These are phyloP conservation scores for Tulasnella sp. DNA, from an alignment of 768 basidiomycete species.

Conservation along the genomic window DNA sequence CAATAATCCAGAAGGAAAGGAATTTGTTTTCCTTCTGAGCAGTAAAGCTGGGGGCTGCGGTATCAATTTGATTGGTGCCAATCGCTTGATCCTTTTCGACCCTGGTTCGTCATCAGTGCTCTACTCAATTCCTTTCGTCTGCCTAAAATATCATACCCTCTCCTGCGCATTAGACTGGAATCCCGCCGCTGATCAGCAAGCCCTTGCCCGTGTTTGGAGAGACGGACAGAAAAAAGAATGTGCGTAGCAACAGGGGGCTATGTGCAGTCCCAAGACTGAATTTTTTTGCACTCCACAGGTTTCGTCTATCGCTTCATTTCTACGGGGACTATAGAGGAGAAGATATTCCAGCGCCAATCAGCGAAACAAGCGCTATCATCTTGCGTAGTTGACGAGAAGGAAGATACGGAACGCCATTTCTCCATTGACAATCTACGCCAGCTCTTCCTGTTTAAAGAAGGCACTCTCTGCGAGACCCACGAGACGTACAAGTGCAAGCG, in stretches of 20 bases:
- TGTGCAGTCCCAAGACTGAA: not conserved
- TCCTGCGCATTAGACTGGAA: slow-evolving; percentile 70
- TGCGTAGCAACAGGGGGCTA: slow-evolving; percentile 30
- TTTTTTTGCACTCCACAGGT: slow-evolving; percentile 37
- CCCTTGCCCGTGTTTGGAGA: slow-evolving; percentile 96
- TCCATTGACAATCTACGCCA: slow-evolving; percentile 79
- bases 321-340: slow-evolving; percentile 96
- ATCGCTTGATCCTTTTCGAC: slow-evolving; percentile 90
- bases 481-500: slow-evolving; percentile 97
- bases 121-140: not conserved
- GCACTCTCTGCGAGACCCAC: slow-evolving; percentile 85
- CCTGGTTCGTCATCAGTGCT: slow-evolving; percentile 43
- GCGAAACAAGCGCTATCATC: slow-evolving; percentile 94
- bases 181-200: slow-evolving; percentile 96
- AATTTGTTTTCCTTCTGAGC: slow-evolving; percentile 88
- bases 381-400: slow-evolving; percentile 96
- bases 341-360: slow-evolving; percentile 96
- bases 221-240: slow-evolving; percentile 99
- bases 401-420: slow-evolving; percentile 92
- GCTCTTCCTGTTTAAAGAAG: slow-evolving; percentile 82
- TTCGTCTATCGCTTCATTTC: slow-evolving; percentile 98
- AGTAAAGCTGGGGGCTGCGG: slow-evolving; percentile 95
- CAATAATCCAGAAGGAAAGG: slow-evolving; percentile 84
- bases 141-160: not conserved
- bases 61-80: slow-evolving; percentile 94